phyloP scores from a whole-genome alignment of 2,329 filamentous ascomycete species.

The Neocatenulostroma microsporum region DNA sequence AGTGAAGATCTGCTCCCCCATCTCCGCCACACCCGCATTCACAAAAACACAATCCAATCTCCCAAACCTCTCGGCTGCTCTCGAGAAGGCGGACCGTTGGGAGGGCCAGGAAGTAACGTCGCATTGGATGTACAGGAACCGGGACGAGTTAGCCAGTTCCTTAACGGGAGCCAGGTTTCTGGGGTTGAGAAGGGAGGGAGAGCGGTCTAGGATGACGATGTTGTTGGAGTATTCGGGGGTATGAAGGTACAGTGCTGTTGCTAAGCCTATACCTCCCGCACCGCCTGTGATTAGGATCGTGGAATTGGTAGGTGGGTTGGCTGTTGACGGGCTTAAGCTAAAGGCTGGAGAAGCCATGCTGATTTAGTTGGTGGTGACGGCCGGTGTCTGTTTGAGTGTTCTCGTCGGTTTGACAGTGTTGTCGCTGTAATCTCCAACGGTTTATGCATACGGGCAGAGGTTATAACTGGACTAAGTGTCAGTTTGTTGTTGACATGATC shows the following conservation, averaged over 20 bases:
- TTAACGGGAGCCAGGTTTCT: conserved; percentile 13
- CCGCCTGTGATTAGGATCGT: conserved; percentile 27
- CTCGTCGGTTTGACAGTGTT: no score
- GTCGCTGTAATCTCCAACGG: no score
- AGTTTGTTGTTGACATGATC: no score
- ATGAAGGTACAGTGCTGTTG: conserved; percentile 25
- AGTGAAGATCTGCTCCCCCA: conserved; percentile 44
- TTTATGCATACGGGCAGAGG: no score
- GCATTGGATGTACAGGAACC: conserved; percentile 30
- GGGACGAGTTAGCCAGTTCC: conserved; percentile 19
- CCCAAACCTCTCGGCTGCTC: conserved; percentile 35
- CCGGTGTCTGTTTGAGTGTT: no score
- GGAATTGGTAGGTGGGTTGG: conserved; percentile 19
- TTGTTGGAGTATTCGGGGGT: conserved; percentile 21
- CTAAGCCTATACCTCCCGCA: conserved; percentile 26
- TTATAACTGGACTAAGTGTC: no score
- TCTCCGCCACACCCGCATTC: conserved; percentile 44
- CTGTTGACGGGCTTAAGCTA: conserved; percentile 17
- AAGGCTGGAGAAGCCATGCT: conserved; percentile 24
- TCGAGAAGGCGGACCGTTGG: conserved; percentile 40
- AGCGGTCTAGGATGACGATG: conserved; percentile 22
- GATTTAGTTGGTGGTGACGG: no score
- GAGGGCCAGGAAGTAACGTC: conserved; percentile 41
- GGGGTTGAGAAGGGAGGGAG: no score
- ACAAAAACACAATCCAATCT: conserved; percentile 42